A percentile compares a stretch with the other conserved stretches of the same genome.
These are phyloP conservation scores for Kluyveromyces wickerhamii DNA, from an alignment of 805 yeast genomes.

Conservation along the genomic window DNA sequence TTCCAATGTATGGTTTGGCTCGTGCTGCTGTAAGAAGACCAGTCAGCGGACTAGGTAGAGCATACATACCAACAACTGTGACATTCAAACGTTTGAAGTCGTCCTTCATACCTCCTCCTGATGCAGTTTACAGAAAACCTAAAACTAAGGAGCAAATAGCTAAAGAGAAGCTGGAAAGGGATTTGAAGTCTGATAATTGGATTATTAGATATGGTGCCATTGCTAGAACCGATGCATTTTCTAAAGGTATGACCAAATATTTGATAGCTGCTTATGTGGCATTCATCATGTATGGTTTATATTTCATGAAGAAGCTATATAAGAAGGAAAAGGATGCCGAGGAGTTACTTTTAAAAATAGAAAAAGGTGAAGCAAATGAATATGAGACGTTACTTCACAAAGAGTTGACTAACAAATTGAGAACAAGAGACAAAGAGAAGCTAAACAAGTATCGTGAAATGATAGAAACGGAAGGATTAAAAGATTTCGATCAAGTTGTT, in stretches of 20 bases:
- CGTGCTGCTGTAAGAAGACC: not conserved
- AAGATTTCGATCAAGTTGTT: slow-evolving; percentile 26
- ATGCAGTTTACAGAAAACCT: slow-evolving; percentile 13
- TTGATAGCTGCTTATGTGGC: slow-evolving; percentile 53
- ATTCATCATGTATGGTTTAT: slow-evolving; percentile 50
- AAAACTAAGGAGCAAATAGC: slow-evolving; percentile 30
- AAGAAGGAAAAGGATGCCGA: slow-evolving; percentile 55
- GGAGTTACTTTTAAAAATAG: slow-evolving; percentile 34
- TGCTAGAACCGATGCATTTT: slow-evolving; percentile 47
- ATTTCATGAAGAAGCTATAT: slow-evolving; percentile 59
- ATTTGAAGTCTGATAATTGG: slow-evolving; percentile 30
- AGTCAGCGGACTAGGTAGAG: not conserved
- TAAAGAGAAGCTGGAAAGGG: slow-evolving; percentile 27
- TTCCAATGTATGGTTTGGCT: not conserved
- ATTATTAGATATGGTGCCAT: slow-evolving; percentile 46
- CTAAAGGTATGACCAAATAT: slow-evolving; percentile 54
- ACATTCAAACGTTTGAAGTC: slow-evolving; percentile 5
- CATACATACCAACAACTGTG: not conserved
- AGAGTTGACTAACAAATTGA: slow-evolving; percentile 48
- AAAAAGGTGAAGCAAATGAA: slow-evolving; percentile 36
- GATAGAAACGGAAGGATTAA: slow-evolving; percentile 32
- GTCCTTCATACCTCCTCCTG: slow-evolving; percentile 16
- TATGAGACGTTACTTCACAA: slow-evolving; percentile 58
- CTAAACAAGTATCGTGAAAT: slow-evolving; percentile 51
- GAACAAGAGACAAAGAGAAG: slow-evolving; percentile 58